These are phyloP conservation scores for Pseudogymnoascus pannorum DNA, from an alignment of 2,329 filamentous ascomycete species.

Conservation along the genomic window DNA sequence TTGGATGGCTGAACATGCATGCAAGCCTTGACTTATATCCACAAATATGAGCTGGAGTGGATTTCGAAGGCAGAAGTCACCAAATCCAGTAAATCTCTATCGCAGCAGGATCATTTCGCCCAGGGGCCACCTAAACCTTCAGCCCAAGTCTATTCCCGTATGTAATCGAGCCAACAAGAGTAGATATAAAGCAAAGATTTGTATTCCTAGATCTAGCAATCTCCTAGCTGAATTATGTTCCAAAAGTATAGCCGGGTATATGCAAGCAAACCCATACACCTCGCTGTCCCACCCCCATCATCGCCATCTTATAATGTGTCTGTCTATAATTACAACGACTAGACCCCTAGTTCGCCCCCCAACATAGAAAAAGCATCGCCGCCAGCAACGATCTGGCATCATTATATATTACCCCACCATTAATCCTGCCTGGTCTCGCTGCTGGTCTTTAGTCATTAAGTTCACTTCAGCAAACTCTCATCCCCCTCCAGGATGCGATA, in stretches of 20 bases:
- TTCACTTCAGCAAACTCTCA: constrained; percentile 33
- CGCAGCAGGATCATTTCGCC: too few species aligned
- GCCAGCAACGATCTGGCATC: background rate
- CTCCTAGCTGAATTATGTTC: background rate
- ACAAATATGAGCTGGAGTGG: background rate
- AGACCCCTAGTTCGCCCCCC: background rate
- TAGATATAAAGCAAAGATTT: background rate
- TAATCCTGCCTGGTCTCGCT: background rate
- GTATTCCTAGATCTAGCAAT: background rate
- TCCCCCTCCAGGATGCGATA: constrained; percentile 65
- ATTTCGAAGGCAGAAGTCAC: background rate
- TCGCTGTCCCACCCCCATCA: background rate
- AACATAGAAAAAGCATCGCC: background rate
- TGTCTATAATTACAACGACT: background rate
- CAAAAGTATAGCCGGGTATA: background rate
- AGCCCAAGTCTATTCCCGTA: background rate
- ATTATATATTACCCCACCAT: background rate
- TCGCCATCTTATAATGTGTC: background rate
- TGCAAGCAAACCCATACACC: background rate
- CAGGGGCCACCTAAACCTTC: too few species aligned
- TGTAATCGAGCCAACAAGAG: background rate
- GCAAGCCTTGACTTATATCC: background rate
- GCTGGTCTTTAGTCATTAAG: background rate
- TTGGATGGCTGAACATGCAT: background rate
- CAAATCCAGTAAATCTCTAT: too few species aligned